Percentiles rank a stretch among this genome's conserved stretches.
Conservation (phyloP, 2,329 filamentous ascomycete genomes). For the Ophiostoma australiae region DNA sequence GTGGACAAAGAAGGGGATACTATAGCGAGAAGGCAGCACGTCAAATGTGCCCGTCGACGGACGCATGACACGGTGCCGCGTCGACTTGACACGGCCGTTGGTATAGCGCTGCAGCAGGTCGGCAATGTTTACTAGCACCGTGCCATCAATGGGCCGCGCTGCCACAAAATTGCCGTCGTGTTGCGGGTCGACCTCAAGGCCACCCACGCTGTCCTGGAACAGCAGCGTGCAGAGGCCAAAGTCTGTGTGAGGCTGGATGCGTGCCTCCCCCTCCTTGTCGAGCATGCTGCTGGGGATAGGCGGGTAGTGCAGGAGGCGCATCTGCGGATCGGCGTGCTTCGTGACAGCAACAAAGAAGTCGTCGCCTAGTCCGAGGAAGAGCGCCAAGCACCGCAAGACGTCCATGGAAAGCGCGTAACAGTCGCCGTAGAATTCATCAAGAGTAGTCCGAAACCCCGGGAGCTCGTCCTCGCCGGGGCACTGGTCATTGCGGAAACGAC, state of each 20-base stretch:
- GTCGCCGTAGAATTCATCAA: slow-evolving; percentile 16
- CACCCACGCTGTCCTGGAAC: slow-evolving; percentile 13
- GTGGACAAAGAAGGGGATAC: slow-evolving; percentile 12
- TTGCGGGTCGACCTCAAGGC: slow-evolving; percentile 11
- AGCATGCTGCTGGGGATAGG: background rate
- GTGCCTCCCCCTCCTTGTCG: background rate
- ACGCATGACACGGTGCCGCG: slow-evolving; percentile 6
- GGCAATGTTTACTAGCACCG: slow-evolving; percentile 18
- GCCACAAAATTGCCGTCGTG: slow-evolving; percentile 5
- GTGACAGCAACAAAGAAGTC: slow-evolving; percentile 14
- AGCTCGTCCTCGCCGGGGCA: slow-evolving; percentile 8
- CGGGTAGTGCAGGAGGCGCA: slow-evolving; percentile 19
- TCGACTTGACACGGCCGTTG: slow-evolving; percentile 15
- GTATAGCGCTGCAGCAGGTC: slow-evolving; percentile 18
- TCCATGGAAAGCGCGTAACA: slow-evolving; percentile 7
- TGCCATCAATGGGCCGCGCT: slow-evolving; percentile 7
- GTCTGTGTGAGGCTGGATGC: slow-evolving; percentile 14
- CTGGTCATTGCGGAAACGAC: slow-evolving; percentile 13
- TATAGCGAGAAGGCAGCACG: slow-evolving; percentile 9
- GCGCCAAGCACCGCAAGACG: slow-evolving; percentile 5
- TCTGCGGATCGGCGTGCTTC: slow-evolving; percentile 17
- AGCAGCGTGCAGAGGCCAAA: slow-evolving; percentile 16
- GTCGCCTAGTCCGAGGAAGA: slow-evolving; percentile 13
- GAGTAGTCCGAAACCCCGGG: background rate
- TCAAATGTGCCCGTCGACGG: slow-evolving; percentile 3